Evolutionary conservation across 768 basidiomycete genomes (phyloP).

Genomic region (Suillus paluster): DNA sequence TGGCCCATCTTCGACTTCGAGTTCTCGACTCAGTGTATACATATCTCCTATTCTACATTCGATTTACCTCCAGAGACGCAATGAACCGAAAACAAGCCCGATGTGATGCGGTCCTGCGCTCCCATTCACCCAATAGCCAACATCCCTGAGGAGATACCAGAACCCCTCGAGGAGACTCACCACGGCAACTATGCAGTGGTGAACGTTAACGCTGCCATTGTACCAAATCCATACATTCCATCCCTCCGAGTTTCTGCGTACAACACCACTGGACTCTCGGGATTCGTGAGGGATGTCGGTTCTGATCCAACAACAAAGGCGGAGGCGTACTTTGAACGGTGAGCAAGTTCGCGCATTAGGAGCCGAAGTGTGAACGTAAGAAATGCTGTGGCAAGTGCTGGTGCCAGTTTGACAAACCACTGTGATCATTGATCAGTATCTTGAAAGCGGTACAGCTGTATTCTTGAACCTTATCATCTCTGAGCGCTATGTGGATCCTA

Average conservation of each 20-base stretch:
- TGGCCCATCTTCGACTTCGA: no score
- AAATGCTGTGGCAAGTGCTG: no score
- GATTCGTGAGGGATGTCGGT: slow-evolving; percentile 2
- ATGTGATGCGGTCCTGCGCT: no score
- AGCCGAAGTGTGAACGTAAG: slow-evolving; percentile 49
- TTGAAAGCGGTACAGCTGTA: no score
- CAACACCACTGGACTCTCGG: slow-evolving; percentile 57
- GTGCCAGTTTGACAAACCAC: slow-evolving; percentile 58
- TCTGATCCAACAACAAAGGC: slow-evolving; percentile 3
- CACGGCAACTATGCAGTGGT: slow-evolving; percentile 72
- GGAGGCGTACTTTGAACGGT: slow-evolving; percentile 41
- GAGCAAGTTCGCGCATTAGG: slow-evolving; percentile 46
- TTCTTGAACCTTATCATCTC: no score
- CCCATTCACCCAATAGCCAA: no score
- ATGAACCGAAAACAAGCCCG: no score
- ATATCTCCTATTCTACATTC: no score
- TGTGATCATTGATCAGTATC: no score
- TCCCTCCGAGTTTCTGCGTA: slow-evolving; percentile 82
- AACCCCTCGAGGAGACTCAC: slow-evolving; percentile 50
- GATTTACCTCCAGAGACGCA: no score
- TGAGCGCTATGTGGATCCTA: no score
- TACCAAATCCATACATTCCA: slow-evolving; percentile 87
- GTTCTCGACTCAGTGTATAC: no score
- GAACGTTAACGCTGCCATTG: slow-evolving; percentile 80
- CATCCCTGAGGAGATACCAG: slow-evolving; percentile 65